Evolutionary conservation across 495 filamentous ascomycete genomes (phyloP), one percentile per base, ranked within the genome.

Genomic region (Friedmanniomyces simplex): DNA sequence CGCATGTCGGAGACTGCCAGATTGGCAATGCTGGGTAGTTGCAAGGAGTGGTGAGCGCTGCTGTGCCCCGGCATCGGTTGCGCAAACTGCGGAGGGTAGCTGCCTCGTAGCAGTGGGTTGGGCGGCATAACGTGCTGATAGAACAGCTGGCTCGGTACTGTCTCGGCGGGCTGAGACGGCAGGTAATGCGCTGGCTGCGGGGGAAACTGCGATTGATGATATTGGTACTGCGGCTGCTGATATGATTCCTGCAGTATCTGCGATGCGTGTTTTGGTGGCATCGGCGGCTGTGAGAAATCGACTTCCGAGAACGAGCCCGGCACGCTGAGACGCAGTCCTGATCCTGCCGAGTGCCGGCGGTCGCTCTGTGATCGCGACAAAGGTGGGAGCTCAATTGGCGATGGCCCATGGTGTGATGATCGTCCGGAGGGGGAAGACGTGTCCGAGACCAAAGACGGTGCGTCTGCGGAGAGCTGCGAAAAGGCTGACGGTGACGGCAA

Each of bases 361-460:
- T 67, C 68, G 14, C 54, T 59, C 14, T 59, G 45, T 4, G 53
- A 54, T 11, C 67, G 63, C 20, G 68, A 57, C 37, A 72, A 54
- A 13, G 71, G 69, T 32, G 67, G 67, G 26, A 71, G 68, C 48
- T 65, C 68, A 32, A 68, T 58, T 30, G 63, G 65, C 30, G 64
- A 70, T 7, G 61, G 45, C 22, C 61, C 63, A 21, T 62, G 59
- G 49, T 65, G 63, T 45, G 64, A 65, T 50, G 69, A 72, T 36
- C 66, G 75, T 48, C 47, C 73, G 61, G 58, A 80, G n/a, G 78
- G 73, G 0, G 82, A 87, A 62, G 82, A 79, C 57, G 76, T 77
- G 65, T 89, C 85, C 1, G 86, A 89, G 26, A 87, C 74, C 61
- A 89, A 77, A 2, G 84, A 88, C 25, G 85, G 85, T 1, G 84